phyloP scores from a whole-genome alignment of 306 rosid species.

The Vigna hirtella region DNA sequence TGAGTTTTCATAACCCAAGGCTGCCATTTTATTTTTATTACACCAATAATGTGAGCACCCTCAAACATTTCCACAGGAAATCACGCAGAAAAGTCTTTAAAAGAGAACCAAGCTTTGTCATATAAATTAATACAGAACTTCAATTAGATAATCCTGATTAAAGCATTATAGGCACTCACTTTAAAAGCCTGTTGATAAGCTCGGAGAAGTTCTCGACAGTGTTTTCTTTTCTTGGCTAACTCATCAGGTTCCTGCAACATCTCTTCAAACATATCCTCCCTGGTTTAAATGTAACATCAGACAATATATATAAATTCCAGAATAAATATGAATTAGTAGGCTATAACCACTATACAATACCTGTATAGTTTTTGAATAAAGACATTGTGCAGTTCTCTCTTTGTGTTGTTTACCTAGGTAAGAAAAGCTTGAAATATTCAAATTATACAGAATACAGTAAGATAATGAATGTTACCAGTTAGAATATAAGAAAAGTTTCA shows the following conservation, averaged over 20 bases:
- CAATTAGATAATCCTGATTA: constrained; percentile 4
- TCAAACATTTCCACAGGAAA: constrained; percentile 26
- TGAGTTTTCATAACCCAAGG: constrained; percentile 1
- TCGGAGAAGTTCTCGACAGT: constrained; percentile 77
- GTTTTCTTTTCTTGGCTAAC: constrained; percentile 80
- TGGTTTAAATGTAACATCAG: constrained; percentile 41
- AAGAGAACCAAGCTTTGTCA: constrained; percentile 29
- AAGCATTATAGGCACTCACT: constrained; percentile 55
- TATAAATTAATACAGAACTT: constrained; percentile 7
- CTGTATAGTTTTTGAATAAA: constrained; percentile 91
- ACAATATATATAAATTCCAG: constrained; percentile 10
- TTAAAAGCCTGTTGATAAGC: constrained; percentile 86
- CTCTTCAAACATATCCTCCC: constrained; percentile 89
- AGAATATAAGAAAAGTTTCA: constrained; percentile 7
- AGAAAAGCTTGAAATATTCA: constrained; percentile 28
- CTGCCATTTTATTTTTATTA: not conserved
- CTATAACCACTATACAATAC: constrained; percentile 47
- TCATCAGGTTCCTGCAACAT: constrained; percentile 93
- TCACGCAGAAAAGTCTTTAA: not conserved
- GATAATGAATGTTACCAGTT: not conserved
- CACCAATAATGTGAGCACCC: not conserved
- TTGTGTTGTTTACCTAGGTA: constrained; percentile 83
- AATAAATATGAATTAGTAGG: constrained; percentile 12
- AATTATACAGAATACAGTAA: constrained; percentile 5
- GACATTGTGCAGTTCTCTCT: constrained; percentile 87